These are phyloP conservation scores for Skeletonema menzelii DNA, from an alignment of 108 stramenopile species.

Conservation along the genomic window DNA sequence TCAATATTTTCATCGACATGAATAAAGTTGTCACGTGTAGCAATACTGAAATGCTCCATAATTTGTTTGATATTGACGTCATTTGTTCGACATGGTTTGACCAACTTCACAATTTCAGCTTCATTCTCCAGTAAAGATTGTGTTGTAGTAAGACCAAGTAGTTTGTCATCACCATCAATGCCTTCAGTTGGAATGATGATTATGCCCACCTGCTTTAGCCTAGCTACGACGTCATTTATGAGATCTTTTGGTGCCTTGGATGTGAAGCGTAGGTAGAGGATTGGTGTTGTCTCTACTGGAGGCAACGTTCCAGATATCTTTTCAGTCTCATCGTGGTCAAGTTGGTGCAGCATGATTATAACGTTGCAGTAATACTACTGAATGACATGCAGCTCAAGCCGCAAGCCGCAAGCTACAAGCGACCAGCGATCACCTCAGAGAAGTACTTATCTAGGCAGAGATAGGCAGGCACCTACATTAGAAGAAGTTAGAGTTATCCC, in stretches of 20 bases:
- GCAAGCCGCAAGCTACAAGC: no score
- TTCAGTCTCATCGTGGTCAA: no score
- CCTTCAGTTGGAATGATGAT: conserved; percentile 32
- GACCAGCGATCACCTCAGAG: no score
- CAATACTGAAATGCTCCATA: conserved; percentile 54
- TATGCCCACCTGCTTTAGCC: conserved; percentile 44
- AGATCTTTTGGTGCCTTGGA: conserved; percentile 38
- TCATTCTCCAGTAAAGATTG: conserved; percentile 51
- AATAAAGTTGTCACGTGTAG: conserved; percentile 30
- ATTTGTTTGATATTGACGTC: conserved; percentile 31
- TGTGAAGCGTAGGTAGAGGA: conserved; percentile 55
- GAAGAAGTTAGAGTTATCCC: no score
- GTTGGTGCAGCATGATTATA: no score
- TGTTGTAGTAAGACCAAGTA: conserved; percentile 50
- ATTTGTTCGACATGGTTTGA: conserved; percentile 43
- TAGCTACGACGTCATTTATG: conserved; percentile 29
- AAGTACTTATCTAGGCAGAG: no score
- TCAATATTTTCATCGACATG: conserved; percentile 29
- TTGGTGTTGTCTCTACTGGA: conserved; percentile 49
- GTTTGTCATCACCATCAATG: conserved; percentile 2
- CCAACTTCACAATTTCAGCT: conserved; percentile 50
- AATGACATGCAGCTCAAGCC: no score
- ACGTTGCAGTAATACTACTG: no score
- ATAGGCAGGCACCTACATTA: no score
- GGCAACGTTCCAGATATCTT: conserved; percentile 9